These are phyloP conservation scores for Rhododendron ovatum DNA, from an alignment of 148 eudicot species.

Conservation along the genomic window DNA sequence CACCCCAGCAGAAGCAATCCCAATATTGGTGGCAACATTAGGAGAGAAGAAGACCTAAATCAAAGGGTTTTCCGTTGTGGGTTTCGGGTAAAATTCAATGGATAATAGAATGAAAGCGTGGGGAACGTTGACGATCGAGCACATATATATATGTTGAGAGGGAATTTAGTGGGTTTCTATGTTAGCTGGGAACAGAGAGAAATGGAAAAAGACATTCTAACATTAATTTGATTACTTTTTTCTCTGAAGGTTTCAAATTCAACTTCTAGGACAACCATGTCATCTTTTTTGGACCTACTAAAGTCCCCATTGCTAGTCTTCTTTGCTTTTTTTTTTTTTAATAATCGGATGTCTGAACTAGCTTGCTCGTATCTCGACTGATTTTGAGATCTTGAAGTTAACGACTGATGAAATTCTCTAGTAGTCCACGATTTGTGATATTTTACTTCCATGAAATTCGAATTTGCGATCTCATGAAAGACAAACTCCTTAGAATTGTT, in stretches of 20 bases:
- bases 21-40: background rate
- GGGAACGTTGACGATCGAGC: background rate
- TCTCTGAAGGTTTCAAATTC: too few relatives aligned
- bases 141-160: background rate
- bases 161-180: background rate
- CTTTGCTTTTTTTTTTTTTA: background rate
- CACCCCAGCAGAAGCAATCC: background rate
- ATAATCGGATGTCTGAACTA: too few relatives aligned
- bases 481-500: background rate
- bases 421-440: too few relatives aligned
- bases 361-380: accelerated
- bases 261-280: background rate
- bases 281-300: too few relatives aligned
- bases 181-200: background rate
- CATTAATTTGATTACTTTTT: background rate
- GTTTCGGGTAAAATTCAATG: background rate
- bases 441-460: too few relatives aligned
- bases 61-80: background rate
- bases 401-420: background rate
- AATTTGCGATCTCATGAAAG: too few relatives aligned
- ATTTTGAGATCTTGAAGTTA: background rate
- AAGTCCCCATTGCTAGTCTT: too few relatives aligned
- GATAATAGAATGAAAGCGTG: background rate
- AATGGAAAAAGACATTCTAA: background rate
- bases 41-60: background rate